Evolutionary conservation across 495 filamentous ascomycete species (phyloP).

Genomic region (Neurospora sp.): DNA sequence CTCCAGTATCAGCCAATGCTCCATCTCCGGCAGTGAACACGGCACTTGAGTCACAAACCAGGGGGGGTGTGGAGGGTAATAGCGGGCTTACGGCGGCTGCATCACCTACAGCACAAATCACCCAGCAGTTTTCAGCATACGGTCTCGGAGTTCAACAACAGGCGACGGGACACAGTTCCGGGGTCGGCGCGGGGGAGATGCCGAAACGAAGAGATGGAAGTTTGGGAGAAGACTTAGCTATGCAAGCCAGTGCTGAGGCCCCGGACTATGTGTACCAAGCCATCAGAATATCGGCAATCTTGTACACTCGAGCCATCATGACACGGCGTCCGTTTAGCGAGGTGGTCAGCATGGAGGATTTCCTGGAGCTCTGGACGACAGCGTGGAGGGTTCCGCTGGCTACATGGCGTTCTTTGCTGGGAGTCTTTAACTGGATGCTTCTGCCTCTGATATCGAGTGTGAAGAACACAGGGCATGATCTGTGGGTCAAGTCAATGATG

Average conservation of each 20-base stretch:
- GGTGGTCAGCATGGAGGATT: conserved; percentile 12
- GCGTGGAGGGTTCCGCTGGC: conserved; percentile 24
- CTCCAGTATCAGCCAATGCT: conserved; percentile 3
- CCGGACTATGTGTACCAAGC: conserved; percentile 25
- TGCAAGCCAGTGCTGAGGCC: neutral
- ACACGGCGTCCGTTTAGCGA: conserved; percentile 17
- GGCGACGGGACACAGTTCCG: neutral
- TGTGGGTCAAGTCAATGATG: conserved; percentile 25
- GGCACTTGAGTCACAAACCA: neutral
- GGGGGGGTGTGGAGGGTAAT: neutral
- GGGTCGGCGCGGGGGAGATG: neutral
- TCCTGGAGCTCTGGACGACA: conserved; percentile 26
- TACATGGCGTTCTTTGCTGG: conserved; percentile 22
- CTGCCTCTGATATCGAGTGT: conserved; percentile 14
- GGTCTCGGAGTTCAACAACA: neutral
- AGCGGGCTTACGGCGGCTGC: neutral
- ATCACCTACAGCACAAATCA: neutral
- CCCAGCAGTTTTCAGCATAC: neutral
- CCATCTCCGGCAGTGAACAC: neutral
- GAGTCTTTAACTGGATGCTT: conserved; percentile 26
- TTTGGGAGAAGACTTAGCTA: neutral
- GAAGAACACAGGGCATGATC: conserved; percentile 13
- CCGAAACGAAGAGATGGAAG: neutral
- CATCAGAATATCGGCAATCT: conserved; percentile 20
- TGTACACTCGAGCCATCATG: conserved; percentile 26